Evolutionary conservation across 108 stramenopile species (phyloP).

Genomic region (Fistulifera pelliculosa): DNA sequence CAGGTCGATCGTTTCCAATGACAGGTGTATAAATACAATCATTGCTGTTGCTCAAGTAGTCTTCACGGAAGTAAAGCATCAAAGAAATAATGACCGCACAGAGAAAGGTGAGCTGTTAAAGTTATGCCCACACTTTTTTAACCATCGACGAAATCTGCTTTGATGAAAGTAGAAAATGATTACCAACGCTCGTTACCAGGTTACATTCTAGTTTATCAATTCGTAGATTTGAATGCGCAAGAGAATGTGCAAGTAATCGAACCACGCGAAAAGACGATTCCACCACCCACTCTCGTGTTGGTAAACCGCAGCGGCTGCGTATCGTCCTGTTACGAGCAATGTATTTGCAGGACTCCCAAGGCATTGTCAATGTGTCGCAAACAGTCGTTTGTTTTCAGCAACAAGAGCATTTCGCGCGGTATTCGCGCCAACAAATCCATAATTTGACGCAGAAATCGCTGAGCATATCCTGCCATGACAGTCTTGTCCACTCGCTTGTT

Average conservation of each 20-base stretch:
- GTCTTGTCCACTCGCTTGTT: slow-evolving; percentile 60
- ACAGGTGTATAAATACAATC: too few species aligned
- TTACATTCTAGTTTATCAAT: too few species aligned
- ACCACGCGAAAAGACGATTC: slow-evolving; percentile 28
- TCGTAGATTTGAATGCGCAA: slow-evolving; percentile 43
- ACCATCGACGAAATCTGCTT: too few species aligned
- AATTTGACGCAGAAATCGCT: slow-evolving; percentile 82
- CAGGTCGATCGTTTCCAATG: too few species aligned
- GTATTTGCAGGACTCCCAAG: slow-evolving; percentile 72
- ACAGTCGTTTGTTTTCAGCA: slow-evolving; percentile 96
- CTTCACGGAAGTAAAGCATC: too few species aligned
- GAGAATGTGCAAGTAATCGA: slow-evolving; percentile 43
- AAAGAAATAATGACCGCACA: too few species aligned
- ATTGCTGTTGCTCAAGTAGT: too few species aligned
- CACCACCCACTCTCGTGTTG: slow-evolving; percentile 14
- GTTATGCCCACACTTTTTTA: too few species aligned
- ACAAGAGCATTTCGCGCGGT: slow-evolving; percentile 84
- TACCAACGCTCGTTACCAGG: too few species aligned
- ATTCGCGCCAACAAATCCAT: slow-evolving; percentile 66
- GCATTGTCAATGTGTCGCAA: slow-evolving; percentile 84
- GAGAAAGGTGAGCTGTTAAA: too few species aligned
- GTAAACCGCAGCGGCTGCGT: slow-evolving; percentile 62
- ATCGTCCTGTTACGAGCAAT: slow-evolving; percentile 62
- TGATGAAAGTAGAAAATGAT: too few species aligned
- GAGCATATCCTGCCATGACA: slow-evolving; percentile 86